phyloP scores from a whole-genome alignment of 108 stramenopile genomes.

The Cyclostephanos invisitatus region DNA sequence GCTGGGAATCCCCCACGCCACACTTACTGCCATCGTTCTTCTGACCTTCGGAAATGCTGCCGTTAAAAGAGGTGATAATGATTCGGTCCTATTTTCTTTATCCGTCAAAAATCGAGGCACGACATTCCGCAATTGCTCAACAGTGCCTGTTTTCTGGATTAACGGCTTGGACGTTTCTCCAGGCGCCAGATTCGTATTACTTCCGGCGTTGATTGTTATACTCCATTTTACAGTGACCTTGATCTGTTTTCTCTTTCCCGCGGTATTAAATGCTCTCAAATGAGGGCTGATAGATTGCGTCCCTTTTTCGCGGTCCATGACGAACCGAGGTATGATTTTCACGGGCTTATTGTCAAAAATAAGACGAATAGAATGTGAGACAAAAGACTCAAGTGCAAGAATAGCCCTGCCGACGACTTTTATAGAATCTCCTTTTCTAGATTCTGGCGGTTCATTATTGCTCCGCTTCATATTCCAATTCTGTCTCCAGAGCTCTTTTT shows the following conservation, averaged over 20 bases:
- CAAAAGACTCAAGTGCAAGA: neutral
- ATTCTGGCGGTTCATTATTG: neutral
- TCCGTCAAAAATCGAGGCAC: neutral
- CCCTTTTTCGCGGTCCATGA: neutral
- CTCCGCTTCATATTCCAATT: no score
- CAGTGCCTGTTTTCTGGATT: neutral
- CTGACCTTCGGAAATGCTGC: neutral
- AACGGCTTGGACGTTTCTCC: neutral
- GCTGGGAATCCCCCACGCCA: neutral
- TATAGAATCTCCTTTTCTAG: neutral
- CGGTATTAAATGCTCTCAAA: neutral
- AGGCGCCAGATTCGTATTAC: neutral
- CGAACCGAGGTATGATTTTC: constrained; percentile 1
- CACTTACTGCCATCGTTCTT: neutral
- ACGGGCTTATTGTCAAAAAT: neutral
- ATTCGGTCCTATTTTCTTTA: neutral
- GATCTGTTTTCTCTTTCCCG: neutral
- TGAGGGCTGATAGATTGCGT: neutral
- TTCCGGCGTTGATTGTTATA: neutral
- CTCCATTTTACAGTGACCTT: neutral
- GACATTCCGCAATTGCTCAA: neutral
- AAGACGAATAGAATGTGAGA: neutral
- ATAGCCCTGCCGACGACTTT: neutral
- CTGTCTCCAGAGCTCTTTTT: neutral
- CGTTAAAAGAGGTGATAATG: neutral